Base-by-base conservation (phyloP, 768 basidiomycete species). In the Phlebiopsis flavidoalba region DNA sequence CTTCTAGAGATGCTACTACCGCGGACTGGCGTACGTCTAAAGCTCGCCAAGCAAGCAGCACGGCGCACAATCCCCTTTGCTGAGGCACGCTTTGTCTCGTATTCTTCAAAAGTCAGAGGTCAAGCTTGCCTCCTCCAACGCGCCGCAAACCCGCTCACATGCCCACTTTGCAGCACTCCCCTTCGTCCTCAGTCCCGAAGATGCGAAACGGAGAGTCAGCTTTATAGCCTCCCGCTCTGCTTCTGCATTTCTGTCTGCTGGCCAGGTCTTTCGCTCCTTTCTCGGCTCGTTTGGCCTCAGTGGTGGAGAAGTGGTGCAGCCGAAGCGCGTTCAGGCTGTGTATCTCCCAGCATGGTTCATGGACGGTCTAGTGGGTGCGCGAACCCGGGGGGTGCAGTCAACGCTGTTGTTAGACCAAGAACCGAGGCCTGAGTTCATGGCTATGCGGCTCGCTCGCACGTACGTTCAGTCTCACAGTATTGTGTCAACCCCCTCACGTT, bases 341-440 rank as follows among this genome's bases (percentile, higher is more conserved):
- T 89, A 87, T 67, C 81, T 85, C 55, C 87, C 87, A 3, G 79
- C 76, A 11, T 89, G 87, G 87, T 73, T 84, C 33, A 70, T 87
- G 33, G 82, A 83, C 63, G 82, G 77, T 17, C 17, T 43, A 17
- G 40, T 43, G 8, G 81, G 85, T 67, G 65, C 83, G 17, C 72
- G 80, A 64, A 78, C 72, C 10, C n/a, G n/a, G n/a, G 73, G 73
- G 5, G 60, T 61, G 22, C 72, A 64, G 73, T 71, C 63, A 17
- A 58, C 67, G 54, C n/a, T n/a, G n/a, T 31, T 31, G 26, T 31
- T 31, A 35, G 69, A 57, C 21, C 33, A 51, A 51, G 66, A 53
- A 61, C 64, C 31, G 70, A 75, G 62, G 71, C 75, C 57, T 56
- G 75, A 70, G n/a, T 24, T 12, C 22, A 57, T 59, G 64, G 62